Evolutionary conservation across 139 green algal species (phyloP), one percentile per base, ranked within the genome.

Genomic region (Chlorella sp.): DNA sequence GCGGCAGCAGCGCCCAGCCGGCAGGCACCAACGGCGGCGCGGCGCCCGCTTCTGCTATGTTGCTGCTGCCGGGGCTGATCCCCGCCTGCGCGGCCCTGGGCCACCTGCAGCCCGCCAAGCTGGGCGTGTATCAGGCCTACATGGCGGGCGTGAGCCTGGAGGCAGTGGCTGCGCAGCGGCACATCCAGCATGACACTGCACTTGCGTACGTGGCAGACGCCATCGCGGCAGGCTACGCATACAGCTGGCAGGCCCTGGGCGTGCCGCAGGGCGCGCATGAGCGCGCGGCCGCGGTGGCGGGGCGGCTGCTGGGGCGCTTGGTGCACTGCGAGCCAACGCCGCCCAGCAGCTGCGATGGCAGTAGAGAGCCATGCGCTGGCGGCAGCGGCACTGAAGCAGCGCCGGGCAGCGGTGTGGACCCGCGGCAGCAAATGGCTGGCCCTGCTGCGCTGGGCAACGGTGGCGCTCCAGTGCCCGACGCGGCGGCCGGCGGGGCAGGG

Each of bases 191-290:
- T 6, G 70, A 77, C 68, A 89, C 67, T 85, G 53, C 43, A 83
- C 42, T 41, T 71, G n/a, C 60, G 23, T 88, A 89, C 74, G 36
- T 89, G 43, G 82, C 81, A 1, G 84, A 85, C n/a, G 82, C 82
- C 1, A 81, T 89, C 7, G 31, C 64, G 1, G 78, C 77, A 8
- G 84, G 84, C 19, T 31, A 79, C 6, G 76, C 56, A 2, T 89
- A 89, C 72, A 41, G 35, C 36, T 86, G 77, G 84, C 55, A 50
- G n/a, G n/a, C 51, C 25, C 53, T 86, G 66, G 62, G 51, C 0
- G 46, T 88, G 25, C 56, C 66, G 2, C 21, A 66, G 1, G 45
- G 41, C 1, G 42, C n/a, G 38, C 61, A 80, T 19, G n/a, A 45
- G 5, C 45, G 33, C 2, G 68, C 81, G 19, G 53, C 62, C 1